Percentiles rank a stretch among this genome's conserved stretches.
phyloP scores from a whole-genome alignment of 768 basidiomycete species.

The Pleurotus sapidus region DNA sequence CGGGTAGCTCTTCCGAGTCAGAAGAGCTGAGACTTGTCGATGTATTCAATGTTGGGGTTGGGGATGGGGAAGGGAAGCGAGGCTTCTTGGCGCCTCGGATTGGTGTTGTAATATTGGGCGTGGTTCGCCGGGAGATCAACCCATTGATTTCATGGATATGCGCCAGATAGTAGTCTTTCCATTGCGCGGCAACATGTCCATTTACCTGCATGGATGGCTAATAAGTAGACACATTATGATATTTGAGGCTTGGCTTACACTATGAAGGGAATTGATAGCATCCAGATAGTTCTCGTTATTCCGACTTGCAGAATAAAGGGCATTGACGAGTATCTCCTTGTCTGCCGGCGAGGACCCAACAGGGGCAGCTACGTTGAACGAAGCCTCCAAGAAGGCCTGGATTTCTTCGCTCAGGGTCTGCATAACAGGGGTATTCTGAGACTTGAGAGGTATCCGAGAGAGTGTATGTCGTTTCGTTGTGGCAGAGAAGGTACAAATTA shows the following conservation, averaged over 20 bases:
- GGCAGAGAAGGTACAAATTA: too few relatives aligned
- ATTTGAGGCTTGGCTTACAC: slow-evolving; percentile 38
- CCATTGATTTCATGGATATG: slow-evolving; percentile 59
- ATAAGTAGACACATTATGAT: neutral
- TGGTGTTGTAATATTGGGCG: neutral
- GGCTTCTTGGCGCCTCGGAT: neutral
- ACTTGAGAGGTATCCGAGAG: too few relatives aligned
- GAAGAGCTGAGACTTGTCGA: neutral
- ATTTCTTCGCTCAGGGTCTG: too few relatives aligned
- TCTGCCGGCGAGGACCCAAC: slow-evolving; percentile 44
- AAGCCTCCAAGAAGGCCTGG: slow-evolving; percentile 40
- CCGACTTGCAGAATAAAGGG: slow-evolving; percentile 36
- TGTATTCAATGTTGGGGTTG: neutral
- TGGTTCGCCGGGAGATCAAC: slow-evolving; percentile 15
- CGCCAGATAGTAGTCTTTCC: slow-evolving; percentile 82
- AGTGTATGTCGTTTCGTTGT: too few relatives aligned
- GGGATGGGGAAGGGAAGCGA: neutral
- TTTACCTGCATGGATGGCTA: slow-evolving; percentile 30
- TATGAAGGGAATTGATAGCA: slow-evolving; percentile 65
- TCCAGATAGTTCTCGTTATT: slow-evolving; percentile 55
- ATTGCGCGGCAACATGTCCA: slow-evolving; percentile 57
- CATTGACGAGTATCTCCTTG: slow-evolving; percentile 55
- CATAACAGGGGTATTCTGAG: too few relatives aligned
- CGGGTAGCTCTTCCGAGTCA: too few relatives aligned
- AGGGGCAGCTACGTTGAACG: slow-evolving; percentile 49